These are phyloP conservation scores for Pichia pseudocactophila DNA, from an alignment of 805 yeast species.

Conservation along the genomic window DNA sequence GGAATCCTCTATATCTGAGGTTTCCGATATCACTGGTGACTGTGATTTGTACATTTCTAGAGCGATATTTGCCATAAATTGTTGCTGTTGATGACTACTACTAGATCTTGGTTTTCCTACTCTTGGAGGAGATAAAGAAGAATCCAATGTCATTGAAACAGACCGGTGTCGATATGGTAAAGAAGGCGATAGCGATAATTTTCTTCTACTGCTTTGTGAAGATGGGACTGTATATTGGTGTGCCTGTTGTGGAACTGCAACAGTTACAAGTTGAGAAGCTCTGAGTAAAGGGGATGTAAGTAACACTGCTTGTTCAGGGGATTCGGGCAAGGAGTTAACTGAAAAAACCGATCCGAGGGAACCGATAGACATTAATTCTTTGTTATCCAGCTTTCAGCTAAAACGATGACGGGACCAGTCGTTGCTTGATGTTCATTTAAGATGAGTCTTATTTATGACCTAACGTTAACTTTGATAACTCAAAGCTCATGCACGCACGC, in stretches of 20 bases:
- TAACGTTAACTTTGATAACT: too few relatives aligned
- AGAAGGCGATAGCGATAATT: constrained; percentile 3
- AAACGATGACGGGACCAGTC: neutral
- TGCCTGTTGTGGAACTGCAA: neutral
- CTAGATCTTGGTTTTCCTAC: too few relatives aligned
- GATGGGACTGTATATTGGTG: neutral
- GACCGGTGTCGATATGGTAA: neutral
- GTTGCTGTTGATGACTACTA: too few relatives aligned
- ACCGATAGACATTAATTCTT: neutral
- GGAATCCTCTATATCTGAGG: constrained; percentile 11
- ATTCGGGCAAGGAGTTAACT: constrained; percentile 1
- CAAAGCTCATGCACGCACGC: too few relatives aligned
- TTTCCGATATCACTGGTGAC: too few relatives aligned
- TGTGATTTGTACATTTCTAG: constrained; percentile 1
- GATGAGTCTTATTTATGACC: too few relatives aligned
- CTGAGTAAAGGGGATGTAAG: neutral
- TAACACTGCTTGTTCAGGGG: constrained; percentile 1
- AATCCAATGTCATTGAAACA: constrained; percentile 3
- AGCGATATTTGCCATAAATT: neutral
- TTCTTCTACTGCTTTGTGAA: neutral
- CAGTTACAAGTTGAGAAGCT: neutral
- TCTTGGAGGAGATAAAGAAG: neutral
- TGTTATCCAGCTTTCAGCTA: neutral
- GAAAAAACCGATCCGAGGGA: neutral
- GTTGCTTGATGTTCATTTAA: too few relatives aligned